phyloP scores from a whole-genome alignment of 2,329 filamentous ascomycete genomes.

The Graphiopsis chlorocephala region DNA sequence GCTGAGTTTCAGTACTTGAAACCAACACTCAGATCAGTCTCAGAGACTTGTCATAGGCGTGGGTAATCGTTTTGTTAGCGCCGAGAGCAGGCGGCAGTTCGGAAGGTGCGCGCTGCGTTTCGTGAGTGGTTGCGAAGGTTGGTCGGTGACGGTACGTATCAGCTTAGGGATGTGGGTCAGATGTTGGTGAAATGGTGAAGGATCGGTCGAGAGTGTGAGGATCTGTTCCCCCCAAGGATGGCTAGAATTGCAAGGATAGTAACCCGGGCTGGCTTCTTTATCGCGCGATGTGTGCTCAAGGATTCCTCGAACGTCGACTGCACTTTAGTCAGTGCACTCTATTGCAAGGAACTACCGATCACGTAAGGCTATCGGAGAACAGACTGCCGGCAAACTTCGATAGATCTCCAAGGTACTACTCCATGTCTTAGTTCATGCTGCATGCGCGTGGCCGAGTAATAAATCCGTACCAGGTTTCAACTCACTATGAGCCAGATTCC shows the following conservation, averaged over 20 bases:
- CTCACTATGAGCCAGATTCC: neutral
- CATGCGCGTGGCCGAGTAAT: neutral
- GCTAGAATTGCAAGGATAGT: neutral
- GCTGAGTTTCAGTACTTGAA: constrained; percentile 6
- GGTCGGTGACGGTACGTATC: neutral
- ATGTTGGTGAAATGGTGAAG: constrained; percentile 5
- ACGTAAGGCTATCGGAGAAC: constrained; percentile 1
- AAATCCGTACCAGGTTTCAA: neutral
- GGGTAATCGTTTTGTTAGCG: constrained; percentile 4
- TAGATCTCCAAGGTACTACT: constrained; percentile 3
- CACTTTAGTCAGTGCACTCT: neutral
- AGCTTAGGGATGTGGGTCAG: neutral
- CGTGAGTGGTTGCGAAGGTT: constrained; percentile 3
- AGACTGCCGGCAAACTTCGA: constrained; percentile 7
- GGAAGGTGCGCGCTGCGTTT: neutral
- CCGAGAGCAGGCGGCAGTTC: neutral
- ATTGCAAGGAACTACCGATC: neutral
- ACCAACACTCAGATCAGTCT: constrained; percentile 6
- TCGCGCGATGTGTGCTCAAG: neutral
- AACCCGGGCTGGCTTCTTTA: neutral
- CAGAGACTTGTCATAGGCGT: neutral
- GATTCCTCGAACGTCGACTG: neutral
- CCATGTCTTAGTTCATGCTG: neutral
- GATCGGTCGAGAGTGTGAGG: constrained; percentile 6
- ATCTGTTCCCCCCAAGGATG: neutral